Conservation (phyloP, 2,329 filamentous ascomycete genomes). For the Trichophyton schoenleinii region DNA sequence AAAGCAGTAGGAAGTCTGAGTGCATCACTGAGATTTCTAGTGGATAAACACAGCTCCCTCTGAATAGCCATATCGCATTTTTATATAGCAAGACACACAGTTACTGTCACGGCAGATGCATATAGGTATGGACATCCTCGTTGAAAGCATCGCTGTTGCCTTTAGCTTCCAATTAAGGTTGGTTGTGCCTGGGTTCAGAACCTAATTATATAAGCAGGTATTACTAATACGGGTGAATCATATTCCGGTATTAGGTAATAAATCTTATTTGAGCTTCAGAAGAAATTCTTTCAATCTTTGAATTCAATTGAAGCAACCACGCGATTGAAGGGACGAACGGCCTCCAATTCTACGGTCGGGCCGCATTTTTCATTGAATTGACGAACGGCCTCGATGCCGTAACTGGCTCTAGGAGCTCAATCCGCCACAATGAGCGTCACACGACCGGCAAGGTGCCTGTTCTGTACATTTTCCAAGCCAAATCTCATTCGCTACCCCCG, state of each 20-base stretch:
- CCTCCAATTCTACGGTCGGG: slow-evolving; percentile 1
- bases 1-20: too few species aligned
- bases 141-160: too few species aligned
- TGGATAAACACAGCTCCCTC: too few species aligned
- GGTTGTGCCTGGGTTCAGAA: too few species aligned
- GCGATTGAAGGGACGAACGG: background rate
- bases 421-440: slow-evolving; percentile 36
- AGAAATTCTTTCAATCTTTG: slow-evolving; percentile 2
- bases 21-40: too few species aligned
- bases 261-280: slow-evolving; percentile 1
- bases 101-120: too few species aligned
- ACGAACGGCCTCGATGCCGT: background rate
- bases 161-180: too few species aligned
- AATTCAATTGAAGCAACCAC: slow-evolving; percentile 4
- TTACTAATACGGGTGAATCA: background rate
- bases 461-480: slow-evolving; percentile 37
- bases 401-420: slow-evolving; percentile 19
- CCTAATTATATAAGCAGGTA: too few species aligned
- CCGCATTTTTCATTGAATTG: slow-evolving; percentile 7
- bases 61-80: too few species aligned
- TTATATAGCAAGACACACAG: too few species aligned
- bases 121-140: too few species aligned
- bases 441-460: slow-evolving; percentile 39
- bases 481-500: slow-evolving; percentile 31
- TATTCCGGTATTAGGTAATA: background rate